These are phyloP conservation scores for Cladophialophora exuberans DNA, from an alignment of 2,329 filamentous ascomycete genomes.

Conservation along the genomic window DNA sequence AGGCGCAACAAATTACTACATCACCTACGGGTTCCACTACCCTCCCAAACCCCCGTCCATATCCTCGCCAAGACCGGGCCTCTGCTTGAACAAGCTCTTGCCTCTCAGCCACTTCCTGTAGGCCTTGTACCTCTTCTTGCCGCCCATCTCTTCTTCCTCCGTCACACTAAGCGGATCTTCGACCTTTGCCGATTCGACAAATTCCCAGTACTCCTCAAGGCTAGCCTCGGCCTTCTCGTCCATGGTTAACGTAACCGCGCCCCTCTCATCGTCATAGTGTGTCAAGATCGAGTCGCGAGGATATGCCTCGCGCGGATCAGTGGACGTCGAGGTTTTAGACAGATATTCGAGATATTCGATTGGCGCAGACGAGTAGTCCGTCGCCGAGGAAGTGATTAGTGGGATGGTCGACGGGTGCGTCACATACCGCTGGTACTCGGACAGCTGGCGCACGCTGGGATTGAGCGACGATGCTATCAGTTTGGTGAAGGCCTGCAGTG, in stretches of 20 bases:
- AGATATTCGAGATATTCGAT: slow-evolving; percentile 80
- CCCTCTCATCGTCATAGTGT: slow-evolving; percentile 62
- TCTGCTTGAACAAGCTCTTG: slow-evolving; percentile 95
- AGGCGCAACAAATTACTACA: no score
- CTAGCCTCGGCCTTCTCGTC: slow-evolving; percentile 65
- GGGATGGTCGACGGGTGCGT: slow-evolving; percentile 87
- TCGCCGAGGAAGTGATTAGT: slow-evolving; percentile 56
- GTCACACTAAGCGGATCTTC: slow-evolving; percentile 87
- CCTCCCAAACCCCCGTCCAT: slow-evolving; percentile 21
- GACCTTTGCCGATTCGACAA: slow-evolving; percentile 65
- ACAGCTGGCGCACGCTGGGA: slow-evolving; percentile 74
- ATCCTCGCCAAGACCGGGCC: slow-evolving; percentile 42
- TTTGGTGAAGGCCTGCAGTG: slow-evolving; percentile 66
- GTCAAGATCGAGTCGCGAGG: slow-evolving; percentile 16
- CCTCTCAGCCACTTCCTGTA: slow-evolving; percentile 94
- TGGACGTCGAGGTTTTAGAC: slow-evolving; percentile 41
- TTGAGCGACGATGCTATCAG: slow-evolving; percentile 85
- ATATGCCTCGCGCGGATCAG: slow-evolving; percentile 20
- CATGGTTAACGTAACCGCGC: slow-evolving; percentile 42
- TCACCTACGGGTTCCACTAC: background rate
- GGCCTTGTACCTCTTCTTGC: slow-evolving; percentile 94
- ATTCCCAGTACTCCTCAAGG: slow-evolving; percentile 72
- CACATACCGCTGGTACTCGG: slow-evolving; percentile 91
- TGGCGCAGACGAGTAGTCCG: slow-evolving; percentile 38
- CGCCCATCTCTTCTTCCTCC: slow-evolving; percentile 81